A percentile compares a stretch with the other conserved stretches of the same genome.
Evolutionary conservation across 768 basidiomycete species (phyloP).

Genomic region (Amanita thiersii): DNA sequence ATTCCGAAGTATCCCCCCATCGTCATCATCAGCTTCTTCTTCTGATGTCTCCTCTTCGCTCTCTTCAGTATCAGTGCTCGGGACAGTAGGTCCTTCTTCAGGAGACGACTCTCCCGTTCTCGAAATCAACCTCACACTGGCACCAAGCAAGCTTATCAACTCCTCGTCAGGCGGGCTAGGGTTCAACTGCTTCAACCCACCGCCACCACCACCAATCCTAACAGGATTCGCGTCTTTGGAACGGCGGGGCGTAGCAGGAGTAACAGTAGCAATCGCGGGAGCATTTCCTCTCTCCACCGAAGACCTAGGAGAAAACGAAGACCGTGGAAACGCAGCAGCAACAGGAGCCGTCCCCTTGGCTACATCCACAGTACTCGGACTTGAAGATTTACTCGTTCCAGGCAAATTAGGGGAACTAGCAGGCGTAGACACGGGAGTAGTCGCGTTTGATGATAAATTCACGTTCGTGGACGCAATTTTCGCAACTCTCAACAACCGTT

Average conservation of each 20-base stretch:
- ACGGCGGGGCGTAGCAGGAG: background rate
- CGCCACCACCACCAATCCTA: no score
- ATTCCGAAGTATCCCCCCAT: background rate
- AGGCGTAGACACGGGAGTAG: constrained; percentile 3
- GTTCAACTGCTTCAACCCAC: constrained; percentile 7
- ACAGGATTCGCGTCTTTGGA: background rate
- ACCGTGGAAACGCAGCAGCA: background rate
- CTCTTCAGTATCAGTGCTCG: constrained; percentile 17
- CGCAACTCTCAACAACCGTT: constrained; percentile 32
- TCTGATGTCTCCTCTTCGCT: constrained; percentile 17
- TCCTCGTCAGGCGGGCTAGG: constrained; percentile 31
- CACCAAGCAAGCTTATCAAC: constrained; percentile 33
- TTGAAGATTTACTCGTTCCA: background rate
- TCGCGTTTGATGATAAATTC: background rate
- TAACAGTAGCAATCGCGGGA: background rate
- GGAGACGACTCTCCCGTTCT: constrained; percentile 25
- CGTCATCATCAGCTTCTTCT: constrained; percentile 6
- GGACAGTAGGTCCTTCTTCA: constrained; percentile 14
- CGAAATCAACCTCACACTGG: constrained; percentile 31
- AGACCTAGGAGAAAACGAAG: background rate
- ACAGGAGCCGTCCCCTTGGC: background rate
- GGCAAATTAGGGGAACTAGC: background rate
- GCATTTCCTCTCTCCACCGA: background rate
- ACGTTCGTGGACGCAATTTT: constrained; percentile 16
- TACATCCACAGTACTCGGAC: background rate